phyloP scores from a whole-genome alignment of 306 rosid genomes.

The Acacia melanoxylon region DNA sequence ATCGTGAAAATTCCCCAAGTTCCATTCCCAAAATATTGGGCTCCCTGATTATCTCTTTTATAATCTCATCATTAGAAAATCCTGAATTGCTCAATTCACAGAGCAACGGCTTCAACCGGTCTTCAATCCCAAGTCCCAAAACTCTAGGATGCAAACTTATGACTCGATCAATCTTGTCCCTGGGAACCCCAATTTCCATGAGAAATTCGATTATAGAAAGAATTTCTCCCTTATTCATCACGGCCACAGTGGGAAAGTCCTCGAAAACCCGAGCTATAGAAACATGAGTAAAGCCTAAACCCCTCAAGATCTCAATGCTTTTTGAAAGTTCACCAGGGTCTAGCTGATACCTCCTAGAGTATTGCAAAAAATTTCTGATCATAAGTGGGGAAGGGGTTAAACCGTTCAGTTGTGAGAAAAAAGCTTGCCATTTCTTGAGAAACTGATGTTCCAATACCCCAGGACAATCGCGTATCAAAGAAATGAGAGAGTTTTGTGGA shows the following conservation, averaged over 20 bases:
- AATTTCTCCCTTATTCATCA: constrained; percentile 43
- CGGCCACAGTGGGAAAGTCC: constrained; percentile 48
- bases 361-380: constrained; percentile 51
- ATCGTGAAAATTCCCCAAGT: constrained; percentile 65
- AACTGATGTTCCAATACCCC: constrained; percentile 55
- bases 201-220: constrained; percentile 43
- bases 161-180: constrained; percentile 44
- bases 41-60: constrained; percentile 54
- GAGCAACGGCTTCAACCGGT: constrained; percentile 58
- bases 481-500: constrained; percentile 52
- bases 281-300: constrained; percentile 49
- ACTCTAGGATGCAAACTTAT: constrained; percentile 53
- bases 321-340: constrained; percentile 37
- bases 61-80: constrained; percentile 49
- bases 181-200: constrained; percentile 42
- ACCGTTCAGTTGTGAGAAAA: constrained; percentile 38
- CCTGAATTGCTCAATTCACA: constrained; percentile 59
- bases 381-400: constrained; percentile 40
- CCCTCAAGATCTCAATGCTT: constrained; percentile 40
- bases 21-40: constrained; percentile 70
- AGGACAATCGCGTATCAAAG: constrained; percentile 56
- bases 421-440: constrained; percentile 49
- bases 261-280: constrained; percentile 52
- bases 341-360: constrained; percentile 49
- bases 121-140: constrained; percentile 63